Evolutionary conservation across 805 yeast species (phyloP), one percentile per base, ranked within the genome.

Genomic region (Yamadazyma nakazawae): DNA sequence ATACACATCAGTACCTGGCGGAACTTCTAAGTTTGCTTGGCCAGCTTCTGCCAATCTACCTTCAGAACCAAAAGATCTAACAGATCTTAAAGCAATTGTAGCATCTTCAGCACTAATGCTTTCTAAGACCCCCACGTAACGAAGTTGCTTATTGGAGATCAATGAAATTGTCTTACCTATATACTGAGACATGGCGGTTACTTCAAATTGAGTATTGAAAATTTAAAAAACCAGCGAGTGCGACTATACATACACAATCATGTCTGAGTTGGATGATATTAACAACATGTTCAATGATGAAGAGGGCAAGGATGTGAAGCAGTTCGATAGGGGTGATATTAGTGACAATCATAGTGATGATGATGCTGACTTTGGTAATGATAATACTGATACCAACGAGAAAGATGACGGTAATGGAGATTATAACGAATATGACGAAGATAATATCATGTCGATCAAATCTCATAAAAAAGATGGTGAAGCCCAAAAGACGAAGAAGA

Each of bases 71-170:
- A 84, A 84, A 43, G 89, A 82, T 51, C 88, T 77, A 41, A 92
- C 98, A 45, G 82, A 74, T 40, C 78, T 77, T 59, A 92, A 76
- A 5, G 97, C 84, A 42, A 92, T 94, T 2, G 97, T 89, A 54
- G 96, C 88, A 50, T 85, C 86, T 49, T 88, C 91, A 25, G 96
- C 94, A 64, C 89, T 89, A 59, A 94, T 88, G 55, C 81, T 84
- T 54, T 88, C 89, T 60, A 92, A 76, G n/a, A 80, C 70, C 28
- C 99, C 99, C 48, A 89, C 94, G 62, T 92, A 92, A 53, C 96
- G 82, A 50, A 87, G 83, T 34, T 88, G 88, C 57, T 86, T 83
- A 61, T 80, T 81, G 48, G 95, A 84, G 52, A 86, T 79, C 62
- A 89, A 74, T 21, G 94, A 82, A 56, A 90, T 88, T 43, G 92